Base-by-base conservation (phyloP, 768 basidiomycete genomes). In the Termitomyces sp. region DNA sequence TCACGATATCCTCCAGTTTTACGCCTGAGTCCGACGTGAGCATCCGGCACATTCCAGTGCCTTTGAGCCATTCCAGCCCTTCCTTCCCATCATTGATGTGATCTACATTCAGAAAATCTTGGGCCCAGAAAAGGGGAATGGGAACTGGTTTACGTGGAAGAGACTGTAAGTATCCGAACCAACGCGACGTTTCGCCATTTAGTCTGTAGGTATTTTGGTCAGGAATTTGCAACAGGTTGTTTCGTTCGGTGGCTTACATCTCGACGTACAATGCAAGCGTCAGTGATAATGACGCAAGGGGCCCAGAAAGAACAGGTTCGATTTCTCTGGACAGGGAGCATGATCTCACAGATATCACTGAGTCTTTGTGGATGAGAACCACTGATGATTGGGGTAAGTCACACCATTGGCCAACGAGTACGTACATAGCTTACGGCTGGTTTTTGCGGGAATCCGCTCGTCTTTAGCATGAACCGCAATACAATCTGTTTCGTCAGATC, bases 121-220 rank as follows among this genome's bases (percentile, higher is more conserved):
- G 43, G 5, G n/a, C 40, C 89, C 88, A 89, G 60, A 89, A 81
- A 19, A 85, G 58, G 35, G 86, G 84, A 33, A 88, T 73, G 55
- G 83, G 80, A 21, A 85, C 79, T 5, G 66, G 64, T 42, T 68
- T 66, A 43, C 64, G 57, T n/a, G 87, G 84, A 6, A 91, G 72
- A 11, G 83, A 83, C 61, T 85, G 80, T 5, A 91, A 65, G 69
- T 90, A 91, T 45, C 78, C 81, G 61, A 68, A 75, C 86, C 87
- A 91, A 43, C 72, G 73, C 9, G 88, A 89, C 26, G 54, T 52
- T 46, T 66, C 44, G 37, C 79, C 81, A 53, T 67, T 71, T 48
- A 83, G 64, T 55, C 87, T 89, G 59, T 53, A 45, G 3, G 50
- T 48, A 11, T 21, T 48, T 41, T 50, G 15, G 11, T 53, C 30